Evolutionary conservation across 2,329 filamentous ascomycete genomes (phyloP).

Genomic region (Penicillium sp.): DNA sequence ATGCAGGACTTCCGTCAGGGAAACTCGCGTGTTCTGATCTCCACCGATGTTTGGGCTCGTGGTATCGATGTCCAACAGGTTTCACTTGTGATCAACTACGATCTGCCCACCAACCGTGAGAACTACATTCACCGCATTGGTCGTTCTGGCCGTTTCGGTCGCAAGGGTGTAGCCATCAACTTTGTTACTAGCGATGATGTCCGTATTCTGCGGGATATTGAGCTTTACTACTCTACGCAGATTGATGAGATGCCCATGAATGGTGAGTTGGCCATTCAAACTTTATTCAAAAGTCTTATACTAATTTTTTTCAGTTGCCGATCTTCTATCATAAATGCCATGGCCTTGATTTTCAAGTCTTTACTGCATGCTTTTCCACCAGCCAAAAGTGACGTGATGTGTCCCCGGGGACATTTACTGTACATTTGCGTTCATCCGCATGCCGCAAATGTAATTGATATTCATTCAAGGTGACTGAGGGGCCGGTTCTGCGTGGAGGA

Average conservation of each 20-base stretch:
- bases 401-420: background rate
- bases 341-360: background rate
- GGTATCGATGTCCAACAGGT: slow-evolving; percentile 99
- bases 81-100: slow-evolving; percentile 99
- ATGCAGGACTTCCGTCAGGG: slow-evolving; percentile 99
- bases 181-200: slow-evolving; percentile 99
- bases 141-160: slow-evolving; percentile 98
- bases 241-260: slow-evolving; percentile 99
- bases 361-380: slow-evolving; percentile 1
- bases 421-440: background rate
- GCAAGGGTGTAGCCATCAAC: slow-evolving; percentile 99
- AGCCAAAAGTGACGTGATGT: slow-evolving; percentile 7
- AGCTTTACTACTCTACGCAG: slow-evolving; percentile 99
- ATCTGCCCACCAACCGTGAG: slow-evolving; percentile 96
- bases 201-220: slow-evolving; percentile 99
- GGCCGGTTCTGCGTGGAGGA: slow-evolving; percentile 34
- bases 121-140: slow-evolving; percentile 99
- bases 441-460: background rate
- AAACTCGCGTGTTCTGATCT: slow-evolving; percentile 96
- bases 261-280: slow-evolving; percentile 52
- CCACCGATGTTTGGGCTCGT: slow-evolving; percentile 95
- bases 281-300: background rate
- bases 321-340: slow-evolving; percentile 35
- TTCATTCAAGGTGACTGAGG: slow-evolving; percentile 1
- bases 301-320: slow-evolving; percentile 31